Percentiles rank a stretch among this genome's conserved stretches.
These are phyloP conservation scores for Malassezia sp. DNA, from an alignment of 1,284 basidiomycete species.

Conservation along the genomic window DNA sequence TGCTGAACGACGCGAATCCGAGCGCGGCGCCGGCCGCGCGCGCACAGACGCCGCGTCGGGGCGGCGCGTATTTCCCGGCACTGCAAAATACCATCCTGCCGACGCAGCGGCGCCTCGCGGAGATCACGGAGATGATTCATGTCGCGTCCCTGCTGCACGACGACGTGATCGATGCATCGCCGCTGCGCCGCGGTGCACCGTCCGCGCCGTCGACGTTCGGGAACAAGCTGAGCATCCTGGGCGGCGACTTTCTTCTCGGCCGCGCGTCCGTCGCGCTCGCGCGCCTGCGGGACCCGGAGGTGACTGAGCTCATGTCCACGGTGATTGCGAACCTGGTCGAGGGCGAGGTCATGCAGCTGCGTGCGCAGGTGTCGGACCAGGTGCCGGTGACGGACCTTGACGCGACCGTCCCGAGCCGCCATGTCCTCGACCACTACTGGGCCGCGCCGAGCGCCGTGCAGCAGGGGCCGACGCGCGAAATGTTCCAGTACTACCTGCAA, in stretches of 20 bases:
- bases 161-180: constrained; percentile 79
- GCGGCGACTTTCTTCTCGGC: constrained; percentile 88
- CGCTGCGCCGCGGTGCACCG: constrained; percentile 66
- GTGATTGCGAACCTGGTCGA: constrained; percentile 92
- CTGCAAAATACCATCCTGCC: constrained; percentile 53
- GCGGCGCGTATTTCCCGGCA: constrained; percentile 3
- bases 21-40: constrained; percentile 22
- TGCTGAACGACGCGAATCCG: constrained; percentile 76
- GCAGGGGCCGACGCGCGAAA: constrained; percentile 49
- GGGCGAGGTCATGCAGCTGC: constrained; percentile 84
- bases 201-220: constrained; percentile 79
- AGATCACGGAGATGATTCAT: constrained; percentile 98
- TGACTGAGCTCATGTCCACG: constrained; percentile 81
- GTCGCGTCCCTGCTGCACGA: constrained; percentile 91
- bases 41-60: not conserved
- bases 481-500: constrained; percentile 77
- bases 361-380: constrained; percentile 22
- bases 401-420: constrained; percentile 3
- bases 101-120: constrained; percentile 79
- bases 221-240: constrained; percentile 90
- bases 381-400: constrained; percentile 14
- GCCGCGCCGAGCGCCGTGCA: not conserved
- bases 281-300: constrained; percentile 72
- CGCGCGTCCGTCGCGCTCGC: constrained; percentile 78
- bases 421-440: constrained; percentile 15